Base-by-base conservation (phyloP, 805 yeast genomes). In the Ogataea ramenticola region DNA sequence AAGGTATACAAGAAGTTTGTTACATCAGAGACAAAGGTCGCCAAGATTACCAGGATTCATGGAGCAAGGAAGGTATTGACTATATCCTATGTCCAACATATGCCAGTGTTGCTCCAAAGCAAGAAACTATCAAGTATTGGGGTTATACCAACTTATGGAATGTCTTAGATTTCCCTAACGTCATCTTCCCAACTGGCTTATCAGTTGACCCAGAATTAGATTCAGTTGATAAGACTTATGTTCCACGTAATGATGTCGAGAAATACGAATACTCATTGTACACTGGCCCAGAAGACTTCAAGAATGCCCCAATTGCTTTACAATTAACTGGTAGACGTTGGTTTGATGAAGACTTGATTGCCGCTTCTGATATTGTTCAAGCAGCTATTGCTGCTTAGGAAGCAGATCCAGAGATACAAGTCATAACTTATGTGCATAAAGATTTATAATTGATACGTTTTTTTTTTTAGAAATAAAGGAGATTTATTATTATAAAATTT, bases 91-190 rank as follows among this genome's bases (percentile, higher is more conserved):
- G 78, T 39, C 89, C 90, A 42, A 68, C 78, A 8, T 79, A 80
- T 59, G 73, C 71, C 43, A 78, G 78, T 44, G 84, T 80, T 37
- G 86, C 90, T 17, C 82, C 87, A 37, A 68, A 70, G 43, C 80
- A 81, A 5, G 78, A 73, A 41, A 70, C 71, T 20, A 66, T 78
- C 11, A 73, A 74, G 54, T 81, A 80, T 62, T 83, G 89, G 87
- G 81, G 87, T 1, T 84, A 83, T 67, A 81, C 88, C 3, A 66
- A 82, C 2, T 66, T 81, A 51, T 83, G 80, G 79, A 83, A 83
- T 61, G 55, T 81, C 44, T 60, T 82, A 47, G 91, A 83, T 58
- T 70, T 75, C 53, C 87, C 90, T 17, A 72, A 75, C 31, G 74
- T 78, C 43, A 68, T 72, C 0, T 68, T 79, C 64, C 86, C 82